Percentiles rank a stretch among this genome's conserved stretches.
Conservation (phyloP, 2,329 filamentous ascomycete species). For the Aspergillus fructus region DNA sequence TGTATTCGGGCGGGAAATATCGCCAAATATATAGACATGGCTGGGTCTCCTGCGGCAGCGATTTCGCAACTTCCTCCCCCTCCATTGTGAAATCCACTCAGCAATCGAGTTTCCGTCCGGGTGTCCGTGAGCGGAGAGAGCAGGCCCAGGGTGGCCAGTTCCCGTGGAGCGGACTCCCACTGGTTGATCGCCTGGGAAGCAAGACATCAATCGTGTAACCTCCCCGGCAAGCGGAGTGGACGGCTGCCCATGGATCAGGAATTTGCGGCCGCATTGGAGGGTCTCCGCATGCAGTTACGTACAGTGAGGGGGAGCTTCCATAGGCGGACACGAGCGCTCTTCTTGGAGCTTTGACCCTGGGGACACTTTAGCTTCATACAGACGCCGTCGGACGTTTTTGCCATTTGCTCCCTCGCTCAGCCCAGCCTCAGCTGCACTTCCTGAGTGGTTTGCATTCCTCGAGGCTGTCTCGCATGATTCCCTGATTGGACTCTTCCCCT, state of each 20-base stretch:
- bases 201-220: background rate
- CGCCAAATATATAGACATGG: constrained; percentile 20
- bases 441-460: background rate
- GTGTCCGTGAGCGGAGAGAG: constrained; percentile 3
- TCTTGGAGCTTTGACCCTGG: background rate
- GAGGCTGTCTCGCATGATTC: background rate
- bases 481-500: constrained; percentile 12
- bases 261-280: background rate
- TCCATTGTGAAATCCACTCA: background rate
- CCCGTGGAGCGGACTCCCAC: background rate
- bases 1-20: constrained; percentile 11
- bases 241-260: background rate
- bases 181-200: background rate
- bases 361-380: background rate
- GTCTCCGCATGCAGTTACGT: constrained; percentile 4
- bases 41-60: background rate
- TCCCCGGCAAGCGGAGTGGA: background rate
- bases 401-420: background rate
- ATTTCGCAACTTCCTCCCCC: constrained; percentile 9
- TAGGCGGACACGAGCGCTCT: background rate
- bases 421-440: background rate
- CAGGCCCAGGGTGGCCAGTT: background rate
- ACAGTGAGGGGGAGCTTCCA: background rate
- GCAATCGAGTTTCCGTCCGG: background rate
- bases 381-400: background rate